A percentile compares a stretch with the other conserved stretches of the same genome.
phyloP scores from a whole-genome alignment of 352 stramenopile genomes.

The Phytophthora kernoviae region DNA sequence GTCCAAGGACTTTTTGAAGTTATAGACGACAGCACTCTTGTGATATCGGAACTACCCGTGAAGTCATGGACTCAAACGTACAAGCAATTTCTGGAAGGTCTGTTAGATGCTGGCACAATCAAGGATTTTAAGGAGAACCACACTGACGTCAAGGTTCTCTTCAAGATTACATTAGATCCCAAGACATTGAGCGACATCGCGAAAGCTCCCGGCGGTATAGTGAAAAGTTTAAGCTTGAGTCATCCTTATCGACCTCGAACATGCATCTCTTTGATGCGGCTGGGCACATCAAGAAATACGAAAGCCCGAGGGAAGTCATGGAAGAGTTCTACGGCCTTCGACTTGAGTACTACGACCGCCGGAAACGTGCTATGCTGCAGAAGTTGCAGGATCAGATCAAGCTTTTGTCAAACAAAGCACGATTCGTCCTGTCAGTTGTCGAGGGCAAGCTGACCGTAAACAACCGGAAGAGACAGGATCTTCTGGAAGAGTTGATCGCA shows the following conservation, averaged over 20 bases:
- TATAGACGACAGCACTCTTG: slow-evolving; percentile 87
- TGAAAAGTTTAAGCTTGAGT: slow-evolving; percentile 97
- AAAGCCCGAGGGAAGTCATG: slow-evolving; percentile 91
- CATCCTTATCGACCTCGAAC: slow-evolving; percentile 94
- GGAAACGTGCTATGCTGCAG: slow-evolving; percentile 90
- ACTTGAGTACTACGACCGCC: slow-evolving; percentile 91
- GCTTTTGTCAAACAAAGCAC: slow-evolving; percentile 94
- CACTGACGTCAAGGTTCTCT: slow-evolving; percentile 92
- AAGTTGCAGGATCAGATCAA: slow-evolving; percentile 92
- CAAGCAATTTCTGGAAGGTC: slow-evolving; percentile 94
- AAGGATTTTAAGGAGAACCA: slow-evolving; percentile 95
- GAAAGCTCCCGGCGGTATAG: slow-evolving; percentile 72
- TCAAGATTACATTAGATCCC: slow-evolving; percentile 85
- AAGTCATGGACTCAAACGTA: slow-evolving; percentile 97
- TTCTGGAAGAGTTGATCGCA: slow-evolving; percentile 87
- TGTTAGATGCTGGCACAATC: slow-evolving; percentile 88
- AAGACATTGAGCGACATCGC: slow-evolving; percentile 75
- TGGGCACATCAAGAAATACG: slow-evolving; percentile 94
- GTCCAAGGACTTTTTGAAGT: slow-evolving; percentile 88
- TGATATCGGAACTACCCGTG: slow-evolving; percentile 96
- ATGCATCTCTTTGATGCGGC: slow-evolving; percentile 96
- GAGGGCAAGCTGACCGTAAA: slow-evolving; percentile 93
- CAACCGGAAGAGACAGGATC: slow-evolving; percentile 93
- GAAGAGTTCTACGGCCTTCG: slow-evolving; percentile 94
- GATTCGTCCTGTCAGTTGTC: slow-evolving; percentile 96